Conservation (phyloP, 1,139 yeast genomes). For the Diutina rugosa region DNA sequence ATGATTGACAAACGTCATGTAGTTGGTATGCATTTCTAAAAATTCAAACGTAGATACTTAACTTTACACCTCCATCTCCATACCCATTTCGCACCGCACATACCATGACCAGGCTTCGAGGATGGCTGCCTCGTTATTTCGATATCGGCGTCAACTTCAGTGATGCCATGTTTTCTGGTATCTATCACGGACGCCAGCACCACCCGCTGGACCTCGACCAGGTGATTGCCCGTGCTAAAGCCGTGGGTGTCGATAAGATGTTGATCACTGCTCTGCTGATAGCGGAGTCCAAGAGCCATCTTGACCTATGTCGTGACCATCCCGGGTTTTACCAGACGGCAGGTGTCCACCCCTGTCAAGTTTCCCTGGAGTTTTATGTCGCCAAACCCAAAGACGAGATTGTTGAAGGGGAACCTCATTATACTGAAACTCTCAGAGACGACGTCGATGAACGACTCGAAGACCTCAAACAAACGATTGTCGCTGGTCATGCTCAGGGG, state of each 20-base stretch:
- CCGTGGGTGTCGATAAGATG: conserved; percentile 53
- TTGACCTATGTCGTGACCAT: conserved; percentile 19
- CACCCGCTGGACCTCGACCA: conserved; percentile 58
- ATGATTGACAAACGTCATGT: no score
- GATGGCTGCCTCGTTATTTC: conserved; percentile 34
- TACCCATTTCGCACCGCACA: not conserved
- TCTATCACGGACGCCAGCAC: conserved; percentile 52
- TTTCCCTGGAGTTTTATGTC: conserved; percentile 40
- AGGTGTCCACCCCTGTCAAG: conserved; percentile 92
- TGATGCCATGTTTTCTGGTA: conserved; percentile 78
- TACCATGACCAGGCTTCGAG: not conserved
- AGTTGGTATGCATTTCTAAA: no score
- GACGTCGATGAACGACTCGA: conserved; percentile 25
- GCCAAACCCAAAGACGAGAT: conserved; percentile 3
- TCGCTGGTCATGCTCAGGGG: conserved; percentile 35
- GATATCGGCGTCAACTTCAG: conserved; percentile 73
- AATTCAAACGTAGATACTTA: no score
- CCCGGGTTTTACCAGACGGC: conserved; percentile 51
- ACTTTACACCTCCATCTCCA: no score
- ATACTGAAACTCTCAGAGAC: conserved; percentile 13
- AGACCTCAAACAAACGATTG: conserved; percentile 35
- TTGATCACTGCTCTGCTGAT: conserved; percentile 77
- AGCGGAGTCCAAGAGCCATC: conserved; percentile 41
- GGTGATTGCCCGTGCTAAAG: conserved; percentile 56
- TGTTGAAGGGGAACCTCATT: conserved; percentile 3